phyloP scores from a whole-genome alignment of 2,329 filamentous ascomycete species.

The Aspergillus quadrilineatus region DNA sequence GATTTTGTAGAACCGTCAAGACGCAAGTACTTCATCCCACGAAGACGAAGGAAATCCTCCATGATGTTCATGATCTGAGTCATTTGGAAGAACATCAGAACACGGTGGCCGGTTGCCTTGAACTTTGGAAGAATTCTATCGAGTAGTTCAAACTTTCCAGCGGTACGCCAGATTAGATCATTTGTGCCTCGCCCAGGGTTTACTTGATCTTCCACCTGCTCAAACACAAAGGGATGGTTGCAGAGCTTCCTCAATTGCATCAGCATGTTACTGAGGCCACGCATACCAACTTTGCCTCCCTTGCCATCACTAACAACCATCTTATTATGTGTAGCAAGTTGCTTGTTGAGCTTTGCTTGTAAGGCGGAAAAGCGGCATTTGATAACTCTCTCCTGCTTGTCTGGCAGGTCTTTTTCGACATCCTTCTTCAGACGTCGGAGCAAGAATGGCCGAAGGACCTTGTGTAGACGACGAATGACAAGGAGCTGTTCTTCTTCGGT shows the following conservation, averaged over 20 bases:
- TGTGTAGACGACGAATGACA: conserved; percentile 96
- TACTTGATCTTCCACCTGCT: conserved; percentile 97
- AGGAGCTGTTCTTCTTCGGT: conserved; percentile 99
- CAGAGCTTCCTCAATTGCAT: conserved; percentile 99
- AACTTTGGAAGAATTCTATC: conserved; percentile 94
- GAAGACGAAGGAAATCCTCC: conserved; percentile 91
- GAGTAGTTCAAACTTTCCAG: conserved; percentile 94
- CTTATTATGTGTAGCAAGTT: conserved; percentile 93
- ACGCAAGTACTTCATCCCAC: conserved; percentile 81
- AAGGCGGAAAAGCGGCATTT: conserved; percentile 98
- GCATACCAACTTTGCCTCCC: conserved; percentile 89
- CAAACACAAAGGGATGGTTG: conserved; percentile 98
- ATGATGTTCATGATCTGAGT: conserved; percentile 99
- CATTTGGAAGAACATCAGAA: conserved; percentile 99
- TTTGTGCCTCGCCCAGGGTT: conserved; percentile 87
- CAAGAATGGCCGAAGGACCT: conserved; percentile 94
- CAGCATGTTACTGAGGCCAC: conserved; percentile 98
- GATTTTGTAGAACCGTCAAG: conserved; percentile 96
- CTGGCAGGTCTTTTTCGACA: conserved; percentile 96
- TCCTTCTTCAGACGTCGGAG: conserved; percentile 98
- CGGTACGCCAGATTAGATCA: conserved; percentile 89
- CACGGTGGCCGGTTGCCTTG: conserved; percentile 82
- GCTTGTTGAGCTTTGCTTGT: conserved; percentile 92
- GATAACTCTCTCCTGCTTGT: conserved; percentile 99
- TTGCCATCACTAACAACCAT: conserved; percentile 93